A percentile compares a stretch with the other conserved stretches of the same genome.
Conservation (phyloP, 2,329 filamentous ascomycete species). For the Plectosphaerella cucumerina region DNA sequence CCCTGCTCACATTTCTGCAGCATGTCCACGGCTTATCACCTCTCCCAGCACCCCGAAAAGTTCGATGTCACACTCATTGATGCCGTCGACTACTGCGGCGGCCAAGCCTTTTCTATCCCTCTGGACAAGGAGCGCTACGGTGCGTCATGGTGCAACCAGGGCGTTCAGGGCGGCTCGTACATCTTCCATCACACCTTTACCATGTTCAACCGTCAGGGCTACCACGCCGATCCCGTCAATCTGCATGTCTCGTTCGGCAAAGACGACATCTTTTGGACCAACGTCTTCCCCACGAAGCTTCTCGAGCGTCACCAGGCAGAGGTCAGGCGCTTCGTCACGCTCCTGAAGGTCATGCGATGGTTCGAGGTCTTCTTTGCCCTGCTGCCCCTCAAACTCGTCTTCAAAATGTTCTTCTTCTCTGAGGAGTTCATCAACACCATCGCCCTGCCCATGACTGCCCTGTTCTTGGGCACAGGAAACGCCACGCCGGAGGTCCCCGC, state of each 20-base stretch:
- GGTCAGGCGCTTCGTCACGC: constrained; percentile 46
- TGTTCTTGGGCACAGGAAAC: constrained; percentile 66
- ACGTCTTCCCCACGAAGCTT: constrained; percentile 55
- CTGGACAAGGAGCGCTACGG: constrained; percentile 54
- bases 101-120: constrained; percentile 59
- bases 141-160: constrained; percentile 60
- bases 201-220: constrained; percentile 53
- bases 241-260: constrained; percentile 59
- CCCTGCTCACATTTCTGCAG: constrained; percentile 11
- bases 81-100: constrained; percentile 54
- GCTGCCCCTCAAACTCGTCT: constrained; percentile 55
- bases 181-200: constrained; percentile 62
- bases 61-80: constrained; percentile 57
- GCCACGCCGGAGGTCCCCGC: constrained; percentile 64
- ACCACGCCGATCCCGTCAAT: constrained; percentile 43
- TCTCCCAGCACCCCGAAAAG: constrained; percentile 53
- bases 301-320: constrained; percentile 49
- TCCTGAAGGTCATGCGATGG: constrained; percentile 50
- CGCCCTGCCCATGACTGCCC: constrained; percentile 44
- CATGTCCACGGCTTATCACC: constrained; percentile 55
- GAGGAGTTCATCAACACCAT: constrained; percentile 65
- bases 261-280: constrained; percentile 55
- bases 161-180: constrained; percentile 53
- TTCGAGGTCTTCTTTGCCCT: constrained; percentile 53
- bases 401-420: constrained; percentile 62